Base-by-base conservation (phyloP, 2,329 filamentous ascomycete species). In the Clonostachys byssicola region DNA sequence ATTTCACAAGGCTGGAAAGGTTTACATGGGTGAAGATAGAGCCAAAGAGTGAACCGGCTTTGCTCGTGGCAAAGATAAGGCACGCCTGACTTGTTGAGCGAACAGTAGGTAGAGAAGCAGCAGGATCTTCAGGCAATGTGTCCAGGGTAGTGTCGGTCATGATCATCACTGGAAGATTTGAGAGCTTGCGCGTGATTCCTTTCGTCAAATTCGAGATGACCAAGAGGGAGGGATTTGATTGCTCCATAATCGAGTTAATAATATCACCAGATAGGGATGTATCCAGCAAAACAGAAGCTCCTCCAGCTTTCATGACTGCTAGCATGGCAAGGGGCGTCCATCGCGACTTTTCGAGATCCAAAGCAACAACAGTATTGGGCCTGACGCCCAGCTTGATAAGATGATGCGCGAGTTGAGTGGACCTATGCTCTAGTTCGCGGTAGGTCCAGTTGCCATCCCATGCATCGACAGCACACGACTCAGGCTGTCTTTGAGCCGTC, bases 371-470 rank as follows among this genome's bases (percentile, higher is more conserved):
- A 1, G 30, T 45, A 30, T 61, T 62, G 2, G 53, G 54, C 3
- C 48, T 40, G 30, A 68, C 53, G 14, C 60, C 61, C 34, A 58
- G 51, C 6, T 54, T 50, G 7, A 60, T 42, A 1, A 75, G 58
- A 43, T 65, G 56, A 12, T 54, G 51, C 7, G 71, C 70, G 9
- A 75, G 60, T 2, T 56, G 50, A 38, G 62, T 65, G 1, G 73
- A 71, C 12, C 64, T 56, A 2, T 52, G 47, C 40, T 73, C 66
- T 5, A 74, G 56, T 38, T 74, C 61, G 38, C 55, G 47, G 47
- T 73, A 75, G 9, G 69, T 70, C 47, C 72, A 63, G 42, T 60
- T 38, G 51, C 70, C 70, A 47, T 74, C 71, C 68, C 69, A 73
- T 3, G 71, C 70, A 42, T 66, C 54, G 30, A 74, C 63, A 18